A percentile compares a stretch with the other conserved stretches of the same genome.
These are phyloP conservation scores for Spinellus fusiger DNA, from an alignment of 192 early-diverging fungal genomes.

Conservation along the genomic window DNA sequence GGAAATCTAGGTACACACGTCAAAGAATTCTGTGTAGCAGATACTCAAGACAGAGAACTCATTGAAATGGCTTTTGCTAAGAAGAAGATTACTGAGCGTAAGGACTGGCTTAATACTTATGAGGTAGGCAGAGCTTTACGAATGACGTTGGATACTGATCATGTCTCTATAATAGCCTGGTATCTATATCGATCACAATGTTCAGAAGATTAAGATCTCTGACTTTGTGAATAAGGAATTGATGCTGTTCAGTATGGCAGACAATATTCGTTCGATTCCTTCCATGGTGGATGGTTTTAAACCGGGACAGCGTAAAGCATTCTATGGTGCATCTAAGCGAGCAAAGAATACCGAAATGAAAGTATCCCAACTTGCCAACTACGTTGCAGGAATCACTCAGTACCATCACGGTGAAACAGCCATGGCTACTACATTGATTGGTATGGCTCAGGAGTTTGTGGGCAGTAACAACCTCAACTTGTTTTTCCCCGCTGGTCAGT, in stretches of 20 bases:
- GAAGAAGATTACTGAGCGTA: conserved; percentile 88
- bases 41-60: conserved; percentile 60
- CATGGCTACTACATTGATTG: conserved; percentile 81
- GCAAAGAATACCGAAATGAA: conserved; percentile 82
- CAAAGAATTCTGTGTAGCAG: conserved; percentile 63
- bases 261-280: conserved; percentile 93
- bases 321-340: conserved; percentile 81
- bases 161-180: conserved; percentile 54
- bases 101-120: conserved; percentile 84
- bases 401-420: conserved; percentile 95
- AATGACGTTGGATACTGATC: background rate
- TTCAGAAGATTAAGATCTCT: conserved; percentile 65
- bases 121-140: conserved; percentile 26
- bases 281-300: conserved; percentile 93
- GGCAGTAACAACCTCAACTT: conserved; percentile 93
- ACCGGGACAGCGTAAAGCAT: conserved; percentile 93
- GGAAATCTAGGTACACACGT: conserved; percentile 69
- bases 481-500: conserved; percentile 81
- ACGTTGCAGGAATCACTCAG: conserved; percentile 80
- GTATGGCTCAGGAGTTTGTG: conserved; percentile 91
- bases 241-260: conserved; percentile 90
- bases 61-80: conserved; percentile 98
- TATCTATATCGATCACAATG: conserved; percentile 82
- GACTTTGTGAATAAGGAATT: conserved; percentile 97
- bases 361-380: conserved; percentile 82